A percentile compares a stretch with the other conserved stretches of the same genome.
Conservation (phyloP, 495 filamentous ascomycete species). For the Xylaria palmicola region DNA sequence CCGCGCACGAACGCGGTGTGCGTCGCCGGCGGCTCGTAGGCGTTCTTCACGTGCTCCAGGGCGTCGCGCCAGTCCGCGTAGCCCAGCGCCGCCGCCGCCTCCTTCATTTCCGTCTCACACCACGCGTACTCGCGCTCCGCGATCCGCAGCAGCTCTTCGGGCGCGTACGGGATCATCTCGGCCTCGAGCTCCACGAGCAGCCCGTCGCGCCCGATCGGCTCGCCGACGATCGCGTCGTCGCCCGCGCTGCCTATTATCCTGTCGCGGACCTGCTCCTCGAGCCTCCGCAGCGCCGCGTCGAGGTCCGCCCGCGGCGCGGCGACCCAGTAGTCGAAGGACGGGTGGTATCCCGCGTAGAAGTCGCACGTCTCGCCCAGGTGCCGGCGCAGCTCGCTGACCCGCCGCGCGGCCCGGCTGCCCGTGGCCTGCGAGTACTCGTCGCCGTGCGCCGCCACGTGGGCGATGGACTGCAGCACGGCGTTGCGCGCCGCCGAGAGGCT, state of each 20-base stretch:
- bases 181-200: conserved; percentile 41
- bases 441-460: conserved; percentile 22
- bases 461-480: conserved; percentile 23
- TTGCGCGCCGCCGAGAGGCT: conserved; percentile 27
- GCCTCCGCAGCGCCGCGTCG: conserved; percentile 26
- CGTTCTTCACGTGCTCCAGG: conserved; percentile 52
- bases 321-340: conserved; percentile 52
- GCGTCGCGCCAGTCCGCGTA: conserved; percentile 43
- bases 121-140: conserved; percentile 43
- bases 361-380: conserved; percentile 40
- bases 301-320: conserved; percentile 36
- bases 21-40: conserved; percentile 48
- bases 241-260: conserved; percentile 40
- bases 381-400: conserved; percentile 31
- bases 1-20: conserved; percentile 46
- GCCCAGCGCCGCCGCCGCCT: conserved; percentile 34
- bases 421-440: conserved; percentile 36
- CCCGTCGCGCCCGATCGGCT: conserved; percentile 48
- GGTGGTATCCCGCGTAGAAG: conserved; percentile 51
- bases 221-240: conserved; percentile 47
- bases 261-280: conserved; percentile 33
- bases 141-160: conserved; percentile 50
- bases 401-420: conserved; percentile 43
- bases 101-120: conserved; percentile 44
- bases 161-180: conserved; percentile 48